Percentiles rank a stretch among this genome's conserved stretches.
phyloP scores from a whole-genome alignment of 441 rosid species.

The Jatropha multifida region DNA sequence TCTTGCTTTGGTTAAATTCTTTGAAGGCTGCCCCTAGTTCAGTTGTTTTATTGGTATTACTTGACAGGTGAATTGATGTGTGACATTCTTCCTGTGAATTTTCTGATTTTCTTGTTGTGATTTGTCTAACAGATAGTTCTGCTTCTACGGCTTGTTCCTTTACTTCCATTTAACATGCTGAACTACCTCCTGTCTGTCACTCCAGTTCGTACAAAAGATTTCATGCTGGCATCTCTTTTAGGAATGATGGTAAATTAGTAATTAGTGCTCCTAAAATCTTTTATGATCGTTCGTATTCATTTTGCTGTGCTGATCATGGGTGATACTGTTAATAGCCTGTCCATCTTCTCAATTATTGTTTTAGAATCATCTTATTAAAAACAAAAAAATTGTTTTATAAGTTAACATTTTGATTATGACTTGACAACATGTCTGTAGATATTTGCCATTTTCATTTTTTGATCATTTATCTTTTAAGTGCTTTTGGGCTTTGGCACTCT shows the following conservation, averaged over 20 bases:
- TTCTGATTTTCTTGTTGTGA: slow-evolving; percentile 15
- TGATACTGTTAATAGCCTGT: neutral
- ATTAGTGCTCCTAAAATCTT: neutral
- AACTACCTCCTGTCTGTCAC: slow-evolving; percentile 91
- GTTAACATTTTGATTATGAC: neutral
- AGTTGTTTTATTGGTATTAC: neutral
- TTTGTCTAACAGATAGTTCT: slow-evolving; percentile 41
- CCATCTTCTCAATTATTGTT: neutral
- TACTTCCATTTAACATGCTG: slow-evolving; percentile 89
- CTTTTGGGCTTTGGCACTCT: neutral
- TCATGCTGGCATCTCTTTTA: slow-evolving; percentile 82
- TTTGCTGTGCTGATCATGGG: neutral
- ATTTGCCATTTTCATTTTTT: neutral
- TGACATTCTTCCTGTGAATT: neutral
- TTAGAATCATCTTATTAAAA: neutral
- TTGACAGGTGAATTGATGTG: neutral
- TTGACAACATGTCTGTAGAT: neutral
- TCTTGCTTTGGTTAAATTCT: neutral
- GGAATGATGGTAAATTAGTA: slow-evolving; percentile 80
- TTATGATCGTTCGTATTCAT: neutral
- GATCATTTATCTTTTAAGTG: neutral
- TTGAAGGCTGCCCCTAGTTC: neutral
- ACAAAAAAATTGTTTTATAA: too few relatives aligned
- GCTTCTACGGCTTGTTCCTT: slow-evolving; percentile 89
- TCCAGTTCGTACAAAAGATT: slow-evolving; percentile 58